These are phyloP conservation scores for Roridomyces roridus DNA, from an alignment of 768 basidiomycete species.

Conservation along the genomic window DNA sequence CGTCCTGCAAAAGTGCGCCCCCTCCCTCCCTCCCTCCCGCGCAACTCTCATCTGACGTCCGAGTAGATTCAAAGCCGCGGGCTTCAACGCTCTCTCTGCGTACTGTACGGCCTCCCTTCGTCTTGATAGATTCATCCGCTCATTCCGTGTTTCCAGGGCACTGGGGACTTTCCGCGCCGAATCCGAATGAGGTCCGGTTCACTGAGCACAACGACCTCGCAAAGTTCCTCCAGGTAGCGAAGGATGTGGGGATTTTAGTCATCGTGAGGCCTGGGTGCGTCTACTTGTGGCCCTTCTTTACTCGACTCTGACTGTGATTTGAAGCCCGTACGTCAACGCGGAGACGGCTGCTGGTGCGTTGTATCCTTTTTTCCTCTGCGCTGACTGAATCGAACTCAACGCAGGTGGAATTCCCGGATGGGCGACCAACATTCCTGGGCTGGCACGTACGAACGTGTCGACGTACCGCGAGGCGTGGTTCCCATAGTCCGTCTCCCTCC, in stretches of 20 bases:
- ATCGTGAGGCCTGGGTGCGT: slow-evolving; percentile 70
- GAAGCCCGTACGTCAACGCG: slow-evolving; percentile 62
- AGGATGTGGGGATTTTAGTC: slow-evolving; percentile 64
- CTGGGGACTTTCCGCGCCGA: slow-evolving; percentile 70
- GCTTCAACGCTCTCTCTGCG: slow-evolving; percentile 68
- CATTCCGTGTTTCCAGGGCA: slow-evolving; percentile 45
- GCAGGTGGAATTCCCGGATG: slow-evolving; percentile 54
- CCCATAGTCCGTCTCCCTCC: slow-evolving; percentile 32
- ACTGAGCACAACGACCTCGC: slow-evolving; percentile 62
- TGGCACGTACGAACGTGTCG: slow-evolving; percentile 65
- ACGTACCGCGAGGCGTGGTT: slow-evolving; percentile 63
- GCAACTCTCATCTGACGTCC: background rate
- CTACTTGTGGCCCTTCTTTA: background rate
- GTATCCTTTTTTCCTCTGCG: background rate
- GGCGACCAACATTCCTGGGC: slow-evolving; percentile 53
- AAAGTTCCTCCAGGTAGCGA: slow-evolving; percentile 65
- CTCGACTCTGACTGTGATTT: background rate
- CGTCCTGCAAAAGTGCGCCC: slow-evolving; percentile 58
- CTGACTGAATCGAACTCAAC: too few species aligned
- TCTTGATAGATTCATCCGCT: slow-evolving; percentile 33
- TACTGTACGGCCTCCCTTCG: slow-evolving; percentile 55
- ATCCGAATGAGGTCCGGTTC: slow-evolving; percentile 63
- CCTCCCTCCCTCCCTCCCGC: background rate
- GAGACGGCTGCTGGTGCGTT: slow-evolving; percentile 63
- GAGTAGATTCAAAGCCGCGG: slow-evolving; percentile 56